These are phyloP conservation scores for Sporisorium graminicola DNA, from an alignment of 1,284 basidiomycete species.

Conservation along the genomic window DNA sequence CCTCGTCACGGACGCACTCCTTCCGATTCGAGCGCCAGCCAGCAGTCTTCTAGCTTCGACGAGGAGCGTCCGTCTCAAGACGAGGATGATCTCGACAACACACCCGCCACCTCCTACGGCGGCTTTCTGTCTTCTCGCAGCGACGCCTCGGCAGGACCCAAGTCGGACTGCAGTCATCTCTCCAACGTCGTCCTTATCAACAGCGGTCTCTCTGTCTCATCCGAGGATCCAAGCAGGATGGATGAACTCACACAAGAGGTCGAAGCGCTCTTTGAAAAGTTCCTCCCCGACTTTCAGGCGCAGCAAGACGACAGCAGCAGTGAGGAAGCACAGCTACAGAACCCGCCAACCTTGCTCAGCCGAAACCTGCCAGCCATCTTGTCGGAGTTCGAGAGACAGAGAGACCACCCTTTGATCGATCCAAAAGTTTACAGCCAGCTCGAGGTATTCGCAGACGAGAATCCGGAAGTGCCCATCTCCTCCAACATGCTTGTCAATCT, in stretches of 20 bases:
- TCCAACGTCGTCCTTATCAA: slow-evolving; percentile 24
- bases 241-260: slow-evolving; percentile 34
- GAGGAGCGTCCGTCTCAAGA: slow-evolving; percentile 40
- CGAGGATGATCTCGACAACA: slow-evolving; percentile 48
- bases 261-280: slow-evolving; percentile 42
- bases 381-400: slow-evolving; percentile 41
- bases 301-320: slow-evolving; percentile 16
- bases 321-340: slow-evolving; percentile 3
- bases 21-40: slow-evolving; percentile 32
- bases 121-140: slow-evolving; percentile 31
- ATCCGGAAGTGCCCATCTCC: slow-evolving; percentile 43
- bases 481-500: slow-evolving; percentile 48
- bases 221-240: slow-evolving; percentile 33
- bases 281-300: slow-evolving; percentile 31
- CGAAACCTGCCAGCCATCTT: slow-evolving; percentile 44
- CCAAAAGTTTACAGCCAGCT: slow-evolving; percentile 39
- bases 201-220: slow-evolving; percentile 24
- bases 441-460: slow-evolving; percentile 36
- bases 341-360: slow-evolving; percentile 39
- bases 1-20: slow-evolving; percentile 24
- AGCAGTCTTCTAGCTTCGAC: slow-evolving; percentile 41
- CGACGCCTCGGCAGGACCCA: slow-evolving; percentile 23
- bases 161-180: slow-evolving; percentile 33
- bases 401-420: slow-evolving; percentile 41
- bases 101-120: slow-evolving; percentile 45